phyloP scores from a whole-genome alignment of 352 stramenopile species.

The Phytophthora litchii region DNA sequence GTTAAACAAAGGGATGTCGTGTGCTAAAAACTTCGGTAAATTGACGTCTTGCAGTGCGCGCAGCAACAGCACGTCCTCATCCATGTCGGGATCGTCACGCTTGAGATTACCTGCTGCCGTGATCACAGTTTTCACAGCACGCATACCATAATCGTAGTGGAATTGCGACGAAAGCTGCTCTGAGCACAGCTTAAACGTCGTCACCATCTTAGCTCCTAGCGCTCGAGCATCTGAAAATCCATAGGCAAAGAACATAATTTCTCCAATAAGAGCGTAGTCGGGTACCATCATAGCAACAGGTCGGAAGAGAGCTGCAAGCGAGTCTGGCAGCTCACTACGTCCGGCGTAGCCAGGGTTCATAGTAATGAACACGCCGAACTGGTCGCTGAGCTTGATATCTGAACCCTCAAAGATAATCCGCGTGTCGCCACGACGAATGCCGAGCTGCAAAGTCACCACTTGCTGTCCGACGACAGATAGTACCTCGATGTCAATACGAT shows the following conservation, averaged over 20 bases:
- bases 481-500: constrained; percentile 91
- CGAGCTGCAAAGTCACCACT: constrained; percentile 92
- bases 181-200: constrained; percentile 89
- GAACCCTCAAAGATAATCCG: constrained; percentile 95
- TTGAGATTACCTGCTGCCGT: constrained; percentile 91
- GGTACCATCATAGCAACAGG: constrained; percentile 93
- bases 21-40: constrained; percentile 94
- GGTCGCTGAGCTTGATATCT: constrained; percentile 93
- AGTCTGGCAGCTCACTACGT: constrained; percentile 88
- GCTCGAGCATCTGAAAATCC: constrained; percentile 59
- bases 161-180: constrained; percentile 90
- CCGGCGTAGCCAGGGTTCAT: constrained; percentile 92
- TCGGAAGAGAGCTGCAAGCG: constrained; percentile 84
- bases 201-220: constrained; percentile 85
- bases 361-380: constrained; percentile 92
- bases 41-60: constrained; percentile 96
- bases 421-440: constrained; percentile 79
- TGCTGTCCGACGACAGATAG: constrained; percentile 90
- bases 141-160: constrained; percentile 93
- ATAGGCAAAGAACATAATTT: constrained; percentile 93
- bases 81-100: constrained; percentile 90
- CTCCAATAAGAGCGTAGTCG: constrained; percentile 89
- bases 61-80: constrained; percentile 94
- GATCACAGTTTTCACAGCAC: constrained; percentile 90
- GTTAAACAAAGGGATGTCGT: constrained; percentile 96